Conservation (phyloP, 2,329 filamentous ascomycete genomes). For the Talaromyces atroroseus region DNA sequence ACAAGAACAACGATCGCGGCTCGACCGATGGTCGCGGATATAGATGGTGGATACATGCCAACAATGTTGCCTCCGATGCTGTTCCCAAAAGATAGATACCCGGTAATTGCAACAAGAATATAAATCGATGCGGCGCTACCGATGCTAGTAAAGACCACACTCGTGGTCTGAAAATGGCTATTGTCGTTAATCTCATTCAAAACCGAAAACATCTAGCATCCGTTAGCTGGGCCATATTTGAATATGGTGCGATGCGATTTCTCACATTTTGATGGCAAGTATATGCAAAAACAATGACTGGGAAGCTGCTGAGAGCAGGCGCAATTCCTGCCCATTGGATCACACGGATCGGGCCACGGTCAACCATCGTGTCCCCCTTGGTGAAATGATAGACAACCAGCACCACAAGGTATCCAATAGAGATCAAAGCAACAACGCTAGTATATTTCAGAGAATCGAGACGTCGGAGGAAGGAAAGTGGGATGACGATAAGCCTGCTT, state of each 20-base stretch:
- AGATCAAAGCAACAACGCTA: constrained; percentile 81
- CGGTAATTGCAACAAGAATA: constrained; percentile 85
- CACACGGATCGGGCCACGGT: constrained; percentile 68
- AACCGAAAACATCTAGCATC: constrained; percentile 86
- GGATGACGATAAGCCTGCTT: constrained; percentile 77
- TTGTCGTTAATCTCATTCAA: constrained; percentile 89
- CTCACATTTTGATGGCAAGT: constrained; percentile 93
- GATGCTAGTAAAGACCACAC: constrained; percentile 76
- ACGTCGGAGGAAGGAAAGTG: constrained; percentile 82
- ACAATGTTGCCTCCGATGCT: constrained; percentile 88
- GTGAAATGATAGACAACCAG: constrained; percentile 90
- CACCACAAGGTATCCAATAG: constrained; percentile 89
- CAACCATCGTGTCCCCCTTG: constrained; percentile 66
- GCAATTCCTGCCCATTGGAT: constrained; percentile 75
- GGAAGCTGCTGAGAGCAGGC: constrained; percentile 75
- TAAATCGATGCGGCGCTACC: constrained; percentile 85
- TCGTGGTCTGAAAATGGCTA: constrained; percentile 69
- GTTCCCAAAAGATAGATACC: constrained; percentile 92
- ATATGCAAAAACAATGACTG: constrained; percentile 97
- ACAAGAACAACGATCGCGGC: constrained; percentile 94
- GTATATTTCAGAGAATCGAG: constrained; percentile 97
- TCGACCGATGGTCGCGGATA: constrained; percentile 85
- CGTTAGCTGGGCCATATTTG: constrained; percentile 15
- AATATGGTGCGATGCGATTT: constrained; percentile 12
- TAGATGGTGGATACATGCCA: constrained; percentile 74